Base-by-base conservation (phyloP, 371 early-diverging fungal genomes). In the Batkoa obscura region DNA sequence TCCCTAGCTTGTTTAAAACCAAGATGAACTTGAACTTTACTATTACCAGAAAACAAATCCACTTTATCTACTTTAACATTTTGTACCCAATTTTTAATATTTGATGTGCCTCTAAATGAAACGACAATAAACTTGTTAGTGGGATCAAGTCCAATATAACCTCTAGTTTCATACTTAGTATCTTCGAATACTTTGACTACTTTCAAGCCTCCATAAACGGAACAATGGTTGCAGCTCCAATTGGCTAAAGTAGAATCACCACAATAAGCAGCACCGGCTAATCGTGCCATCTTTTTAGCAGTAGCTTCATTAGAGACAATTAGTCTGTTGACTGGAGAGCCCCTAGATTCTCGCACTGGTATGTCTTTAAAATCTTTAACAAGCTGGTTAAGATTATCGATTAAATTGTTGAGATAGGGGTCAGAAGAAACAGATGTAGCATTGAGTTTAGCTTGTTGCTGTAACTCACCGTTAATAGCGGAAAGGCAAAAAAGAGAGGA, bases 1-100 rank as follows among this genome's bases (percentile, higher is more conserved):
- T 51, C 51, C 3, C 2, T 51, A 39, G 51, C 51, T 37, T 51
- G 9, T 9, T 51, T 51, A 17, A 51, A 51, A 12, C 51, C 51
- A n/a, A 6, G 3, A 39, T 51, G 51, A 2, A 48, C 48, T 32
- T 48, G 23, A 5, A 48, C 3, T 4, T 17, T 48, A 8, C 32
- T 2, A 31, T 4, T 48, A 31, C 2, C 33, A 48, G 32, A 9
- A 31, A 6, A 23, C 5, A 32, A 31, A 23, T 33, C 23, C 6
- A 31, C 32, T 3, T 32, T 5, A 2, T n/a, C 5, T 13, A 55
- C 17, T 5, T 55, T 53, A 2, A 53, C 17, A 39, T 53, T 53
- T 34, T 17, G 17, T 12, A 53, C 38, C 53, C 53, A 53, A 23
- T 53, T 53, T 9, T 38, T 23, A 4, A 53, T 39, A 34, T 53